These are phyloP conservation scores for Neoboletus brunneissimus DNA, from an alignment of 768 basidiomycete genomes.

Conservation along the genomic window DNA sequence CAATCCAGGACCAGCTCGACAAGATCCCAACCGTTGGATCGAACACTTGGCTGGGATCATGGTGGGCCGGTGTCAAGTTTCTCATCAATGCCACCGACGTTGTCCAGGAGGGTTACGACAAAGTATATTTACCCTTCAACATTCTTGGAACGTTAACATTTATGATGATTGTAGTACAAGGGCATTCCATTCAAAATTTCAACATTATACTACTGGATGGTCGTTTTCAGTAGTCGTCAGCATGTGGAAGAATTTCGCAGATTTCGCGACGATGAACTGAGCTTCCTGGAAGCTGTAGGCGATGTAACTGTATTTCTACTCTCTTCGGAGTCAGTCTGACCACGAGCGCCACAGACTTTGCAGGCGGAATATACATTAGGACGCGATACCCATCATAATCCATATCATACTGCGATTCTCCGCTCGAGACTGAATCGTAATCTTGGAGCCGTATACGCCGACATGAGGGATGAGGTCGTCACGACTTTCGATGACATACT, in stretches of 20 bases:
- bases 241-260: constrained; percentile 40
- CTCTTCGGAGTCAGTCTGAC: not conserved
- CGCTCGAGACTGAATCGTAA: constrained; percentile 37
- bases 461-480: constrained; percentile 44
- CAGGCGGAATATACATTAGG: constrained; percentile 40
- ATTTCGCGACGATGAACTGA: constrained; percentile 40
- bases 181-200: constrained; percentile 32
- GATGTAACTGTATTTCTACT: not conserved
- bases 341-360: constrained; percentile 27
- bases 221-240: constrained; percentile 34
- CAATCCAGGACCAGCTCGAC: constrained; percentile 17
- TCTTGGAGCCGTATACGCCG: constrained; percentile 36
- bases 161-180: constrained; percentile 24
- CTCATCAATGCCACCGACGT: constrained; percentile 19
- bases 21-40: constrained; percentile 33
- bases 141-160: not conserved
- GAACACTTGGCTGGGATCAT: constrained; percentile 29
- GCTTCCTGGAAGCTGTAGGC: constrained; percentile 26
- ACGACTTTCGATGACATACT: constrained; percentile 40
- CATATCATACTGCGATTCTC: constrained; percentile 33
- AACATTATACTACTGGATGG: constrained; percentile 35
- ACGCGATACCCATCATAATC: constrained; percentile 24
- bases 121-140: constrained; percentile 15
- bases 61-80: constrained; percentile 20
- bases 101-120: constrained; percentile 33